A percentile compares a stretch with the other conserved stretches of the same genome.
Evolutionary conservation across 768 basidiomycete genomes (phyloP).

Genomic region (Multifurca ochricompacta): DNA sequence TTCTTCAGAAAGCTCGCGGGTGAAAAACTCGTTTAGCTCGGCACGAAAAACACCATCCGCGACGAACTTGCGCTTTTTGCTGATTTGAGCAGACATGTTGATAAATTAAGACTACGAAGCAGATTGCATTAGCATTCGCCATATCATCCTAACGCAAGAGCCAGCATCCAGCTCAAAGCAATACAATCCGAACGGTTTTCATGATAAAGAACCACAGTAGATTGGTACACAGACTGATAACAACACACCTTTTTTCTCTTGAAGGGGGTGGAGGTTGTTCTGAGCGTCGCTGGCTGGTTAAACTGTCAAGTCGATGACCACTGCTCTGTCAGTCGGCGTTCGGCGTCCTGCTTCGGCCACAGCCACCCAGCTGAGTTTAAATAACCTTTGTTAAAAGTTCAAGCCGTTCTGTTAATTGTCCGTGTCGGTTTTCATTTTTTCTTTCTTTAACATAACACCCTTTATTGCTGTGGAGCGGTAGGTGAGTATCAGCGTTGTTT

Average conservation of each 20-base stretch:
- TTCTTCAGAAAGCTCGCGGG: conserved; percentile 95
- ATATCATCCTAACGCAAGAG: conserved; percentile 8
- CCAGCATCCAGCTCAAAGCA: conserved; percentile 16
- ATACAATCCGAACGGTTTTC: not conserved
- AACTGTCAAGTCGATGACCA: conserved; percentile 3
- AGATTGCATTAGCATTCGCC: conserved; percentile 5
- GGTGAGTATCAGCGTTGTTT: conserved; percentile 17
- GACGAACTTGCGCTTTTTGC: conserved; percentile 98
- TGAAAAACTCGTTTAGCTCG: conserved; percentile 99
- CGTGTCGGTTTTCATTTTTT: too few relatives aligned
- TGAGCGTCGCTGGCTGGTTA: not conserved
- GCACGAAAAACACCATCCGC: conserved; percentile 99
- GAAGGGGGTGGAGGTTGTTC: not conserved
- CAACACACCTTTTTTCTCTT: conserved; percentile 11
- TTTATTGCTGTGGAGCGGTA: too few relatives aligned
- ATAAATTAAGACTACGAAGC: conserved; percentile 12
- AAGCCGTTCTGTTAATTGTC: too few relatives aligned
- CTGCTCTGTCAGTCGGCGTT: too few relatives aligned
- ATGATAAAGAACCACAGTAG: not conserved
- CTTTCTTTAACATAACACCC: too few relatives aligned
- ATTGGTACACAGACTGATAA: not conserved
- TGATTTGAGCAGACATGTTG: conserved; percentile 82
- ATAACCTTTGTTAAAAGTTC: too few relatives aligned
- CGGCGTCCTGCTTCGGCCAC: too few relatives aligned
- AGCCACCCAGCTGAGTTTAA: conserved; percentile 9